Evolutionary conservation across 2,329 filamentous ascomycete genomes (phyloP), one percentile per base, ranked within the genome.

Genomic region (Xylaria multiplex): DNA sequence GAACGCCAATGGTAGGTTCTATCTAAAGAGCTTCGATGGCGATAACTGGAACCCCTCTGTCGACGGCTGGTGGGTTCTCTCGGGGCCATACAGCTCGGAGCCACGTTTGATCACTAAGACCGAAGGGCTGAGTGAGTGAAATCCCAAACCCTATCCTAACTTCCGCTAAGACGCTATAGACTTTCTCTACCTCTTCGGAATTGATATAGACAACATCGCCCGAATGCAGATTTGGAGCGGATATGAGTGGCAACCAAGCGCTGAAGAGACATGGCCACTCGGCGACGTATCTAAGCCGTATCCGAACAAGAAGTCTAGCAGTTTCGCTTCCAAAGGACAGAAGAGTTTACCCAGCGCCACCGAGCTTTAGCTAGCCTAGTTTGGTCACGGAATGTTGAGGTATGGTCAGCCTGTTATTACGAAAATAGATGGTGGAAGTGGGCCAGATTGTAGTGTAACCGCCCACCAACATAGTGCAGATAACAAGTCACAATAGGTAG

Each of bases 191-290:
- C 62, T 71, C 6, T 70, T 72, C 35, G 69, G 70, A 9, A 53
- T 70, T 7, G 59, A 69, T 22, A 58, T 54, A 3, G 53, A 66
- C 0, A 32, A 54, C 8, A 56, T 32, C 3, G 19, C 66, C 2
- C 58, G 66, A 24, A 60, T 71, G 69, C 64, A 71, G 22, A 66
- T 72, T 24, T 72, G 70, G 70, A 62, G 58, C 32, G 70, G 70
- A 7, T 52, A 43, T n/a, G 62, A 70, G 2, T 72, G 70, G 70
- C 64, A 72, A 42, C 70, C 70, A 6, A 54, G 58, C 14, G 19
- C 53, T 0, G 22, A 62, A 3, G 48, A 63, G 30, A 69, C 70
- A 7, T 72, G 70, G 70, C 65, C 69, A 2, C 57, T 72, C 7
- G 70, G 70, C 6, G 49, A 67, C 49, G 19, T 71, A 40, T 62